Conservation (phyloP, 805 yeast species). For the Candida anglica region DNA sequence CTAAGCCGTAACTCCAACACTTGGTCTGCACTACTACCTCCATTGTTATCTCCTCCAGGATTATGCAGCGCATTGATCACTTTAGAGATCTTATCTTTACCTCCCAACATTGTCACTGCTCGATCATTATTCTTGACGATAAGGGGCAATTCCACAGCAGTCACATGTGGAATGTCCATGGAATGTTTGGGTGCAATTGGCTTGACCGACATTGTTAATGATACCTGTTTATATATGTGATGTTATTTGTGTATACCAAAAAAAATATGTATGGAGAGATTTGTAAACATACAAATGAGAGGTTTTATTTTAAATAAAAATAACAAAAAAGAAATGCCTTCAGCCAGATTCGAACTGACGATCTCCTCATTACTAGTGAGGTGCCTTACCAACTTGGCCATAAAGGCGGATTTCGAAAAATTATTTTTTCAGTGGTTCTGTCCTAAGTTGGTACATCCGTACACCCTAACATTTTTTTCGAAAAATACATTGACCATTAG, state of each 20-base stretch:
- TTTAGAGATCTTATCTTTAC: conserved; percentile 38
- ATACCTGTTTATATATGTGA: too few species aligned
- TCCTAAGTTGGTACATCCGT: too few species aligned
- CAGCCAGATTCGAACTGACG: conserved; percentile 21
- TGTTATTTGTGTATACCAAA: too few species aligned
- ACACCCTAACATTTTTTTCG: too few species aligned
- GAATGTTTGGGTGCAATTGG: conserved; percentile 50
- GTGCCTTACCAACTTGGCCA: conserved; percentile 22
- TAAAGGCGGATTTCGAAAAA: conserved; percentile 9
- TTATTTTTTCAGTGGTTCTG: too few species aligned
- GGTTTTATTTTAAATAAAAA: not conserved
- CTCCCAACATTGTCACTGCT: conserved; percentile 73
- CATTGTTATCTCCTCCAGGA: conserved; percentile 7
- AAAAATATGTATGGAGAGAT: too few species aligned
- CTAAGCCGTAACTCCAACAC: conserved; percentile 39
- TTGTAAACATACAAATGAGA: too few species aligned
- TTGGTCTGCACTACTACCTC: conserved; percentile 16
- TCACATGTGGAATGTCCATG: conserved; percentile 68
- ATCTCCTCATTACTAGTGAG: conserved; percentile 6
- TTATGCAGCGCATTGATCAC: conserved; percentile 36
- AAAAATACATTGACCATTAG: too few species aligned
- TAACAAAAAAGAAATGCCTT: conserved; percentile 13
- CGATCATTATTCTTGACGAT: conserved; percentile 56
- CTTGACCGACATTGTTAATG: conserved; percentile 3
- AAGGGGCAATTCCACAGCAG: conserved; percentile 77